Evolutionary conservation across 2,329 filamentous ascomycete genomes (phyloP).

Genomic region (Mycosphaerella sp.): DNA sequence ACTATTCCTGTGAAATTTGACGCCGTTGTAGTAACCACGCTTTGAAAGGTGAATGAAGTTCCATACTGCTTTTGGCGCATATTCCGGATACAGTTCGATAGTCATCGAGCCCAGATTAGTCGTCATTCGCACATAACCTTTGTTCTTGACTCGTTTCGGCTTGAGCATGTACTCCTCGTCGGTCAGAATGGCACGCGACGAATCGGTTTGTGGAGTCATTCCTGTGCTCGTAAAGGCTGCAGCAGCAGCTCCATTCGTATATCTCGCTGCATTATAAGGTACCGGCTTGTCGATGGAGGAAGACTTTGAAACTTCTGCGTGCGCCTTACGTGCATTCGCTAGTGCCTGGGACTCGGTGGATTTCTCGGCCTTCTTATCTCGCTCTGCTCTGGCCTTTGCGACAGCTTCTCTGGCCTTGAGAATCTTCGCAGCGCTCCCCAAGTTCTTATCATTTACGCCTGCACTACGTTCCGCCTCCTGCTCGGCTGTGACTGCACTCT

Average conservation of each 20-base stretch:
- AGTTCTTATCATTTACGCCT: conserved; percentile 66
- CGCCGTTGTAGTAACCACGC: conserved; percentile 79
- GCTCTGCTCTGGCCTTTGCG: conserved; percentile 75
- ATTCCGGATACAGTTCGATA: conserved; percentile 83
- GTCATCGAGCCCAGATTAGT: conserved; percentile 82
- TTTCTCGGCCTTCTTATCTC: conserved; percentile 38
- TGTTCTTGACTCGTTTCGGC: conserved; percentile 78
- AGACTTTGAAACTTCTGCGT: conserved; percentile 25
- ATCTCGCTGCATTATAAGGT: conserved; percentile 78
- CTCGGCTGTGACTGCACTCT: conserved; percentile 58
- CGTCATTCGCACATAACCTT: conserved; percentile 84
- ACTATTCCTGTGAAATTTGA: conserved; percentile 77
- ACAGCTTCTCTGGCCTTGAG: conserved; percentile 87
- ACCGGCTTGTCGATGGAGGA: conserved; percentile 35
- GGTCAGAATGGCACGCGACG: conserved; percentile 75
- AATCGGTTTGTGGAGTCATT: conserved; percentile 83
- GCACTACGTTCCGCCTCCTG: conserved; percentile 60
- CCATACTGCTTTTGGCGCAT: conserved; percentile 89
- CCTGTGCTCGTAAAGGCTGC: conserved; percentile 95
- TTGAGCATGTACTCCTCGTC: conserved; percentile 97
- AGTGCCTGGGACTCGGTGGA: conserved; percentile 40
- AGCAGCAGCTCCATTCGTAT: conserved; percentile 85
- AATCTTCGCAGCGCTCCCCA: conserved; percentile 77
- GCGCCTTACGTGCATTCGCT: conserved; percentile 52
- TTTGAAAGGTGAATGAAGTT: conserved; percentile 88